Conservation (phyloP, 2,329 filamentous ascomycete species). For the Fusarium circinatum region DNA sequence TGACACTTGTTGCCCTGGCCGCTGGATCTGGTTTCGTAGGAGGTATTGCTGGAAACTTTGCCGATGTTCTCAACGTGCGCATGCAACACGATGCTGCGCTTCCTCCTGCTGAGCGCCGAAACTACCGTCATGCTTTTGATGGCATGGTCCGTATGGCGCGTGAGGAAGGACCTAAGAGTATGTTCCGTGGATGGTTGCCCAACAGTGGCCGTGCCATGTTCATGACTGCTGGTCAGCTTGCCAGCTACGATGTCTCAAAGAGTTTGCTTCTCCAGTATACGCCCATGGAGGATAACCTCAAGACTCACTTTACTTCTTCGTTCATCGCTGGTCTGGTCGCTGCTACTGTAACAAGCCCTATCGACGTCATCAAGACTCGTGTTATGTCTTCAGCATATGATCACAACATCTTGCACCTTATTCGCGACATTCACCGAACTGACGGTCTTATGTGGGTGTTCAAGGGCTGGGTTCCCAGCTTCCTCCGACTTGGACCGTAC, state of each 20-base stretch:
- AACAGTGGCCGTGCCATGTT: slow-evolving; percentile 84
- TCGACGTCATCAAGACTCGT: slow-evolving; percentile 90
- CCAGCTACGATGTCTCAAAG: slow-evolving; percentile 88
- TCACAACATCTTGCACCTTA: slow-evolving; percentile 64
- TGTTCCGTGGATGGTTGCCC: slow-evolving; percentile 88
- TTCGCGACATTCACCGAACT: slow-evolving; percentile 73
- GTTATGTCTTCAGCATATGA: slow-evolving; percentile 76
- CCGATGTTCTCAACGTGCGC: slow-evolving; percentile 95
- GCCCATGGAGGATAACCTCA: slow-evolving; percentile 74
- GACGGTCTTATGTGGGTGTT: slow-evolving; percentile 88
- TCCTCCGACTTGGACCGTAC: slow-evolving; percentile 71
- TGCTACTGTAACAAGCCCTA: slow-evolving; percentile 84
- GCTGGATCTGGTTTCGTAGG: slow-evolving; percentile 86
- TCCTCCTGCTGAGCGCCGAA: slow-evolving; percentile 76
- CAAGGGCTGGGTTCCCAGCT: slow-evolving; percentile 87
- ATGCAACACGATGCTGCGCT: slow-evolving; percentile 95
- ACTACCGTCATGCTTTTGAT: slow-evolving; percentile 90
- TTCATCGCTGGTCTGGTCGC: slow-evolving; percentile 85
- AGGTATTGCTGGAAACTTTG: slow-evolving; percentile 90
- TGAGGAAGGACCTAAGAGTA: slow-evolving; percentile 78
- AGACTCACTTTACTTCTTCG: slow-evolving; percentile 81
- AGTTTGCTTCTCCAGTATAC: slow-evolving; percentile 72
- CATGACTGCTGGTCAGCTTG: slow-evolving; percentile 87
- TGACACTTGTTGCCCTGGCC: slow-evolving; percentile 84
- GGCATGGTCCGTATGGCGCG: slow-evolving; percentile 88